phyloP scores from a whole-genome alignment of 768 basidiomycete genomes.

The Lentinula sp. region DNA sequence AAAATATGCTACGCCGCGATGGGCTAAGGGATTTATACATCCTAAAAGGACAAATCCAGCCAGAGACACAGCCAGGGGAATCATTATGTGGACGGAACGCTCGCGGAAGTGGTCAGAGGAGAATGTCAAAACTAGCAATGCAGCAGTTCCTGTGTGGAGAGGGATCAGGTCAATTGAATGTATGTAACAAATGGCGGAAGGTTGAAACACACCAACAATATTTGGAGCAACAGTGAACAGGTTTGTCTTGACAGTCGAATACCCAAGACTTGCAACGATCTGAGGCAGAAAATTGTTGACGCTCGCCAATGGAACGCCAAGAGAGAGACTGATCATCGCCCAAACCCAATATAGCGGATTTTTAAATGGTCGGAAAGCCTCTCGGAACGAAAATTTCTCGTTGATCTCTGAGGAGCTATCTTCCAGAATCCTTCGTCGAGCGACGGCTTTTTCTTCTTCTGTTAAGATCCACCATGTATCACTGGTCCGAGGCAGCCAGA shows the following conservation, averaged over 20 bases:
- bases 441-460: conserved; percentile 32
- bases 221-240: conserved; percentile 49
- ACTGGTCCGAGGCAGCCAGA: conserved; percentile 40
- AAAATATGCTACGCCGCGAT: conserved; percentile 43
- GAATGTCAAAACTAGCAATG: conserved; percentile 38
- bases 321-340: conserved; percentile 39
- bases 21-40: conserved; percentile 31
- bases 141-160: conserved; percentile 23
- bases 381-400: conserved; percentile 33
- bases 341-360: conserved; percentile 43
- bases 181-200: not conserved
- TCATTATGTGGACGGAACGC: conserved; percentile 44
- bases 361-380: conserved; percentile 38
- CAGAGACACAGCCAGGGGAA: conserved; percentile 29
- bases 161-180: not conserved
- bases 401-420: conserved; percentile 40
- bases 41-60: conserved; percentile 41
- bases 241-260: conserved; percentile 45
- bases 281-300: conserved; percentile 49
- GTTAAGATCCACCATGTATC: conserved; percentile 33
- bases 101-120: conserved; percentile 48
- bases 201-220: conserved; percentile 24
- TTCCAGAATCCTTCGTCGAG: conserved; percentile 33
- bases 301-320: conserved; percentile 43
- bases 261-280: conserved; percentile 38